Evolutionary conservation across 2,329 filamentous ascomycete species (phyloP).

Genomic region (Alternaria sp.): DNA sequence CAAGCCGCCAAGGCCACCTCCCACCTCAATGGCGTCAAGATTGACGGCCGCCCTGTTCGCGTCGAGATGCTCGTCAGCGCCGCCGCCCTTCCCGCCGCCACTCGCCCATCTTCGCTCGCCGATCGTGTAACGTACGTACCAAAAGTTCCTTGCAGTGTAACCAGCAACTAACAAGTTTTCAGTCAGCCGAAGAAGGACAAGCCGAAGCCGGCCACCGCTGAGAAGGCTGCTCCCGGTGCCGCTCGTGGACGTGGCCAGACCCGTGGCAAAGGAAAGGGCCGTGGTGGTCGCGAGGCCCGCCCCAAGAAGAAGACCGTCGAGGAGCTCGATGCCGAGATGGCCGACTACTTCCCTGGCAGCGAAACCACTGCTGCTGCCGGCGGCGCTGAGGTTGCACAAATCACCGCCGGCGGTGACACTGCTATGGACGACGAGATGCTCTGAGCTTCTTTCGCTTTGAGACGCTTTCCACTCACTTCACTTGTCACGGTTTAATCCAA

Average conservation of each 20-base stretch:
- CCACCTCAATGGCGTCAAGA: constrained; percentile 84
- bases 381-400: constrained; percentile 52
- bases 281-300: constrained; percentile 58
- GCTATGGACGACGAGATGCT: constrained; percentile 52
- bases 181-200: constrained; percentile 68
- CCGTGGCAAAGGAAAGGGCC: constrained; percentile 56
- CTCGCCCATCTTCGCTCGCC: constrained; percentile 72
- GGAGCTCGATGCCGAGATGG: constrained; percentile 97
- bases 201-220: constrained; percentile 75
- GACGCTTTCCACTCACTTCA: constrained; percentile 2
- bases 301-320: constrained; percentile 92
- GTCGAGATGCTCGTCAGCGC: constrained; percentile 91
- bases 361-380: constrained; percentile 53
- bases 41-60: constrained; percentile 91
- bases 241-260: constrained; percentile 52
- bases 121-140: constrained; percentile 79
- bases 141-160: neutral
- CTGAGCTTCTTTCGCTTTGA: constrained; percentile 17
- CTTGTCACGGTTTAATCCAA: constrained; percentile 14
- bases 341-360: constrained; percentile 79
- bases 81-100: constrained; percentile 70
- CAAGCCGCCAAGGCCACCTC: constrained; percentile 84
- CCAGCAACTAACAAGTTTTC: constrained; percentile 10
- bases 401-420: constrained; percentile 48
- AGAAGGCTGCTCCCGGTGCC: constrained; percentile 66